Evolutionary conservation across 352 stramenopile genomes (phyloP), one percentile per base, ranked within the genome.

Genomic region (Pseudoperonospora humuli): DNA sequence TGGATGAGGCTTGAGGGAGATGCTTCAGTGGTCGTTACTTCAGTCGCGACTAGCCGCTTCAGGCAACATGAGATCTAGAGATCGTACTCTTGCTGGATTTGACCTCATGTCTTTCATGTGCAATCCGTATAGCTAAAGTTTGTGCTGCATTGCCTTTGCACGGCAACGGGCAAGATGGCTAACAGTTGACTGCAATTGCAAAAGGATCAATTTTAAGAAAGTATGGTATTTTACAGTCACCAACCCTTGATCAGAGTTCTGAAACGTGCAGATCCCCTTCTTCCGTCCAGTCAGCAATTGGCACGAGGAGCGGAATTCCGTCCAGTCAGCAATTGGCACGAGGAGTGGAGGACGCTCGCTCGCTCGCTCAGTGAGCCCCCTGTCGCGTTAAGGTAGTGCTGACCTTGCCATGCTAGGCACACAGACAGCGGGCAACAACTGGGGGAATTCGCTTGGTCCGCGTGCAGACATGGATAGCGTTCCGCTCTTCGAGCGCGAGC

Each of bases 401-500:
- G 3, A 11, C 36, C 20, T 31, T 11, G 36, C 33, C 45, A 72
- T 72, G 62, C 60, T 72, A 52, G 62, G 50, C 43, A 66, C 58
- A 32, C 62, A 68, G 39, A 34, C 58, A 14, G 46, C 61, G 31
- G 56, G 42, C 20, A 57, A 55, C 57, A 79, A 72, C 39, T 79
- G 68, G 65, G 68, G 68, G 39, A 76, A 67, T 56, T 61, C 57
- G 45, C 72, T 73, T 57, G 64, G 61, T 14, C 33, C 40, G 19
- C 61, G 64, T 42, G 61, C 63, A 45, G 76, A 92, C 18, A 89
- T 90, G 78, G 78, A 86, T 45, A 86, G 49, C 50, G 80, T 87
- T 41, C 80, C 80, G 54, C 61, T 90, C 28, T 92, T 92, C 63
- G 80, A 92, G 61, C 75, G 80, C 37, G 80, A 92, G 64, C 80